Evolutionary conservation across 106 monocot species (phyloP).

Genomic region (Vanilla planifolia): DNA sequence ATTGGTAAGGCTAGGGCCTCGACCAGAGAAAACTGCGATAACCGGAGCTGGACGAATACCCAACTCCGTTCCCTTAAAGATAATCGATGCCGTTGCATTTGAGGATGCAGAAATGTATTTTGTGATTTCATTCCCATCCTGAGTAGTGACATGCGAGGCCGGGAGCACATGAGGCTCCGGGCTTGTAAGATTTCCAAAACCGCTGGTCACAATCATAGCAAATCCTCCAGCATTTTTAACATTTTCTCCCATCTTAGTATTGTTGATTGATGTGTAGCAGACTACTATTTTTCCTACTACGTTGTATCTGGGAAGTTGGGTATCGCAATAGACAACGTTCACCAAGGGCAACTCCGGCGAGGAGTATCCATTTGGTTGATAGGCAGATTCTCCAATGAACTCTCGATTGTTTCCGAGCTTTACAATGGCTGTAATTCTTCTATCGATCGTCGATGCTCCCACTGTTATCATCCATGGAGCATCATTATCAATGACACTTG

Average conservation of each 20-base stretch:
- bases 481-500: slow-evolving; percentile 24
- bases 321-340: not conserved
- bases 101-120: not conserved
- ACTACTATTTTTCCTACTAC: slow-evolving; percentile 1
- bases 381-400: slow-evolving; percentile 22
- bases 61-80: slow-evolving; percentile 4
- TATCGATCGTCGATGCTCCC: slow-evolving; percentile 38
- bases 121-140: not conserved
- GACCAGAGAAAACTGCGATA: slow-evolving; percentile 23
- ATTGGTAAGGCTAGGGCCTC: slow-evolving; percentile 19
- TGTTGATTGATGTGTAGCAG: not conserved
- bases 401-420: slow-evolving; percentile 17
- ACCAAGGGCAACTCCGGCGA: not conserved
- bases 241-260: not conserved
- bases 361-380: slow-evolving; percentile 4
- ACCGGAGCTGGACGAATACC: slow-evolving; percentile 7
- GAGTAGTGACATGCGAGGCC: slow-evolving; percentile 9
- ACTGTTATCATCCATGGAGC: slow-evolving; percentile 63
- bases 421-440: slow-evolving; percentile 23
- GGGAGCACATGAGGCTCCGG: slow-evolving; percentile 24
- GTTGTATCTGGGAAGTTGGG: not conserved
- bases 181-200: not conserved
- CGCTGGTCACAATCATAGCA: slow-evolving; percentile 11
- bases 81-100: slow-evolving; percentile 2
- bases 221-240: slow-evolving; percentile 21